Base-by-base conservation (phyloP, 305 asterid species). In the Plantago coronopus region DNA sequence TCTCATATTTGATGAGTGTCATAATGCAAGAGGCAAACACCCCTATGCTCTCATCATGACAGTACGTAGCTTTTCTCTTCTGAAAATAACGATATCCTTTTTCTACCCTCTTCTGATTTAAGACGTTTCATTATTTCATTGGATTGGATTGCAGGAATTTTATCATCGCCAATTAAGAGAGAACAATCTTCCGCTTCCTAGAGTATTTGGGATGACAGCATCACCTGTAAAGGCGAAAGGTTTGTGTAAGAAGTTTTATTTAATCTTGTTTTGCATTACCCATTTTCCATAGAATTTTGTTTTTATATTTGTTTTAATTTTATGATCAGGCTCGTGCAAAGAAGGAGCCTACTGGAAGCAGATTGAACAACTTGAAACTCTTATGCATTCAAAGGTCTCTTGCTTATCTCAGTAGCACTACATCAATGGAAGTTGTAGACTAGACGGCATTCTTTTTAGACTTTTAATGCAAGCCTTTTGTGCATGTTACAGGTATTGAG, bases 161-260 rank as follows among this genome's bases (percentile, higher is more conserved):
- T 88, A 88, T 74, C 93, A 84, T 70, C 78, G 62, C 2, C 70
- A 74, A 20, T 69, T 81, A 38, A 68, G 63, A 25, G 19, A 65
- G 25, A 57, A 70, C 14, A 43, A 58, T 53, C 50, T 9, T 38
- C 59, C 48, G 63, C 93, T 81, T 74, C 98, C 98, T 72, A 79
- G 94, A 82, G 64, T 91, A 55, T 86, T 88, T 62, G 96, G 96
- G 69, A 91, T 88, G 96, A 91, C 98, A 61, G 96, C 98, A 63
- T 88, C 95, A 48, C 98, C 95, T 21, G 86, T 91, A 66, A 91
- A 88, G 75, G 81, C 94, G 19, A 91, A 91, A 84, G 95, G 98
- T 86, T 61, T 16, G 59, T 38, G 29, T 51, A 68, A 43, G 19
- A 48, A 45, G 54, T 45, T 22, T 58, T 44, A 48, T 20, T 54